A percentile compares a stretch with the other conserved stretches of the same genome.
Evolutionary conservation across 495 filamentous ascomycete species (phyloP).

Genomic region (Amorphotheca resinae): DNA sequence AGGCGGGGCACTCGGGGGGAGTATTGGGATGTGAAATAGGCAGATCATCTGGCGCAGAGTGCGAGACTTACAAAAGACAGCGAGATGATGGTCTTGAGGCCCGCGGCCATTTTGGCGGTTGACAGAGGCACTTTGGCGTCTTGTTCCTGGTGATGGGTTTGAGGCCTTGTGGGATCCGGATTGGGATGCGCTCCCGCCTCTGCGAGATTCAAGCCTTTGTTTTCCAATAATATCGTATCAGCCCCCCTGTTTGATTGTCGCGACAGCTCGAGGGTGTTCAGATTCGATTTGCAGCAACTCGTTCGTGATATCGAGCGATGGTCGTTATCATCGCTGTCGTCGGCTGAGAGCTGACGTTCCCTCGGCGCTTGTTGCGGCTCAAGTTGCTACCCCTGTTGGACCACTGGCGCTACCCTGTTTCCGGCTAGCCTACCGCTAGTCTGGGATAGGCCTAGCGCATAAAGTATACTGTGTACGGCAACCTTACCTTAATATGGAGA

Average conservation of each 20-base stretch:
- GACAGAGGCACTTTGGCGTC: conserved; percentile 5
- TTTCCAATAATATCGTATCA: no score
- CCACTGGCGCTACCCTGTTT: no score
- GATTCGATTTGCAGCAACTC: background rate
- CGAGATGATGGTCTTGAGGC: conserved; percentile 95
- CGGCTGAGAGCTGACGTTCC: conserved; percentile 1
- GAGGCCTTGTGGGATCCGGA: conserved; percentile 1
- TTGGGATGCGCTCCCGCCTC: no score
- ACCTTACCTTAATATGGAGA: conserved; percentile 9
- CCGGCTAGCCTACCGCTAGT: no score
- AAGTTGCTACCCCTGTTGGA: background rate
- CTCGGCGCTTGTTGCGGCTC: background rate
- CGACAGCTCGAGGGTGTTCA: background rate
- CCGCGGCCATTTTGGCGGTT: conserved; percentile 59
- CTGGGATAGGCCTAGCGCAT: no score
- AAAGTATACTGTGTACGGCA: conserved; percentile 3
- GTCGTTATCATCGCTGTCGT: background rate
- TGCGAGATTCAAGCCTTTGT: no score
- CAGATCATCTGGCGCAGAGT: background rate
- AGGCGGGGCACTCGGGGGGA: background rate
- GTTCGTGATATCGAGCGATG: background rate
- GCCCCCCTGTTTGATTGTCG: no score
- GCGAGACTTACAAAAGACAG: conserved; percentile 73
- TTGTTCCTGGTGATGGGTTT: background rate
- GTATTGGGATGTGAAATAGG: background rate